A percentile compares a stretch with the other conserved stretches of the same genome.
Conservation (phyloP, 495 filamentous ascomycete species). For the Neurospora sp. region DNA sequence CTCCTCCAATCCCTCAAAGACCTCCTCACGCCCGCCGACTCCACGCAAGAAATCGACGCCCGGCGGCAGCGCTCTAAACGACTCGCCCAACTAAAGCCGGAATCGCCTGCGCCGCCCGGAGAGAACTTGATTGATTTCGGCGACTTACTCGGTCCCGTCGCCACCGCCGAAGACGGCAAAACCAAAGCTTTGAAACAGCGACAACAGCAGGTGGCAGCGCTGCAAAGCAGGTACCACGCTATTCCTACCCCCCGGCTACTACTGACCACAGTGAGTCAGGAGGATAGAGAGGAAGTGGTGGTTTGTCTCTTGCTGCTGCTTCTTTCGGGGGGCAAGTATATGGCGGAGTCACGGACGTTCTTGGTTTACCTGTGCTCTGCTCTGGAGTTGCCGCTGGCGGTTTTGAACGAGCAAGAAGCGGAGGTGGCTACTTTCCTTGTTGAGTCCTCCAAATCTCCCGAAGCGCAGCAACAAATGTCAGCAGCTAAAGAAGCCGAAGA, state of each 20-base stretch:
- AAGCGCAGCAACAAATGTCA: conserved; percentile 37
- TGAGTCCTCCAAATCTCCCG: conserved; percentile 30
- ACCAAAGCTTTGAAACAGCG: not conserved
- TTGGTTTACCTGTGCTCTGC: conserved; percentile 56
- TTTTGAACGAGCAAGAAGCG: conserved; percentile 55
- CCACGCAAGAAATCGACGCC: conserved; percentile 24
- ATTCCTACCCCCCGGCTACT: conserved; percentile 37
- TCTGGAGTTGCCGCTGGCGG: conserved; percentile 46
- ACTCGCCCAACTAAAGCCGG: conserved; percentile 10
- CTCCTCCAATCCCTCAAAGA: conserved; percentile 27
- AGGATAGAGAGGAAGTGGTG: conserved; percentile 36
- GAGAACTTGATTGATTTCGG: conserved; percentile 24
- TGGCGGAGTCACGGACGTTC: conserved; percentile 58
- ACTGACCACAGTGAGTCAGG: conserved; percentile 22
- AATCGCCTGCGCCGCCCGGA: conserved; percentile 3
- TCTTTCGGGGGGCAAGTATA: conserved; percentile 63
- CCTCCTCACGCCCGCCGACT: conserved; percentile 24
- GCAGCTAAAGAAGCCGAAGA: conserved; percentile 59
- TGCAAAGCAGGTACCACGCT: conserved; percentile 33
- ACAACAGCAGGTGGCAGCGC: conserved; percentile 15
- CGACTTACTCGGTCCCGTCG: conserved; percentile 1
- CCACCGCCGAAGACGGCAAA: not conserved
- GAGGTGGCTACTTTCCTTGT: conserved; percentile 65
- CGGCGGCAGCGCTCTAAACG: conserved; percentile 23
- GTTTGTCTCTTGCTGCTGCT: conserved; percentile 58